These are phyloP conservation scores for Cladosporium oxysporum DNA, from an alignment of 2,329 filamentous ascomycete species.

Conservation along the genomic window DNA sequence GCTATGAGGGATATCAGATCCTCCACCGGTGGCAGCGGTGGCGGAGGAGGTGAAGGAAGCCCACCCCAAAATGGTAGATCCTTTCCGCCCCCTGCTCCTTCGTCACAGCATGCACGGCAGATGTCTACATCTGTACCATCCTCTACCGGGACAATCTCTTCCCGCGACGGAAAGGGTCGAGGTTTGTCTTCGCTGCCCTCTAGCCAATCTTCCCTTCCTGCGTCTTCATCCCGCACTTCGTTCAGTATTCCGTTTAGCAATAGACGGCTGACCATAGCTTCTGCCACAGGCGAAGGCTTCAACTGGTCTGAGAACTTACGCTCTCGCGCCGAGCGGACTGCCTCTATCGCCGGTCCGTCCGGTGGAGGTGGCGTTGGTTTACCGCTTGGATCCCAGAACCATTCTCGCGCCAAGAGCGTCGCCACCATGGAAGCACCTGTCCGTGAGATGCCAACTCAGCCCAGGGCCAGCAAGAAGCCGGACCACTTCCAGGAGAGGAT, in stretches of 20 bases:
- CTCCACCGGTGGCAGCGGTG: slow-evolving; percentile 51
- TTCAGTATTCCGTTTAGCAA: slow-evolving; percentile 22
- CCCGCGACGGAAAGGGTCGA: slow-evolving; percentile 58
- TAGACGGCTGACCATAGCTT: slow-evolving; percentile 26
- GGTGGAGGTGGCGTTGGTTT: slow-evolving; percentile 12
- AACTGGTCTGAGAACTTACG: slow-evolving; percentile 97
- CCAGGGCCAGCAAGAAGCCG: slow-evolving; percentile 63
- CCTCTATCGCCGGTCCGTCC: slow-evolving; percentile 50
- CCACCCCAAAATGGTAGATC: slow-evolving; percentile 40
- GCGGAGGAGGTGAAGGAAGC: slow-evolving; percentile 32
- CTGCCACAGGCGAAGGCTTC: slow-evolving; percentile 83
- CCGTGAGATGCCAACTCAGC: slow-evolving; percentile 50
- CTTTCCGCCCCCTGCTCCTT: slow-evolving; percentile 31
- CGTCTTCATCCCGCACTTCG: slow-evolving; percentile 35
- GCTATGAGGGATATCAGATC: slow-evolving; percentile 71
- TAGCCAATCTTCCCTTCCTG: slow-evolving; percentile 14
- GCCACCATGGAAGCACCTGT: slow-evolving; percentile 59
- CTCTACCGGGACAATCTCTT: slow-evolving; percentile 48
- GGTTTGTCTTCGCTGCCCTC: slow-evolving; percentile 52
- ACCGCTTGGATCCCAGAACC: slow-evolving; percentile 33
- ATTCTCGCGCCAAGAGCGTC: slow-evolving; percentile 71
- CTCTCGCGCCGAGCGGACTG: slow-evolving; percentile 76
- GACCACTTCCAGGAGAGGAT: slow-evolving; percentile 97
- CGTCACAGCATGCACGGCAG: slow-evolving; percentile 26
- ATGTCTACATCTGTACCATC: slow-evolving; percentile 22